Evolutionary conservation across 257 asterid species (phyloP).

Genomic region (Salvia splendens): DNA sequence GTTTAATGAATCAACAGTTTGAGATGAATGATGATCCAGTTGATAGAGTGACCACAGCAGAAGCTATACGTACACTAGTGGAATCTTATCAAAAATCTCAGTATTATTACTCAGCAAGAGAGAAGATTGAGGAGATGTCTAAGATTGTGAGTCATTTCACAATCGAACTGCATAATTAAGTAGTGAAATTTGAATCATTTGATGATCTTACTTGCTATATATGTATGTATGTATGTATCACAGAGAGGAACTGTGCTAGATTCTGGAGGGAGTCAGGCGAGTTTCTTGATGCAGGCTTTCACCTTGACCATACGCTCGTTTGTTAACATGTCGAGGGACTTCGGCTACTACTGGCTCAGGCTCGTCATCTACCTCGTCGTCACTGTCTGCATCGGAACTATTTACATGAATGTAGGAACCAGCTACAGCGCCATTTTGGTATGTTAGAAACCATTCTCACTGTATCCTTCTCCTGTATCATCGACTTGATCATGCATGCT

Average conservation of each 20-base stretch:
- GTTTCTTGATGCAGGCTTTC: conserved; percentile 87
- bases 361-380: conserved; percentile 88
- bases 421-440: conserved; percentile 90
- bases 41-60: conserved; percentile 79
- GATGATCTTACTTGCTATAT: too few relatives aligned
- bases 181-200: too few relatives aligned
- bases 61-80: conserved; percentile 73
- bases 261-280: conserved; percentile 98
- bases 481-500: background rate
- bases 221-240: too few relatives aligned
- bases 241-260: conserved; percentile 98
- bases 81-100: conserved; percentile 69
- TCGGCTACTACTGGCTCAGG: conserved; percentile 98
- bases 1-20: conserved; percentile 42
- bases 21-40: conserved; percentile 89
- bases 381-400: conserved; percentile 95
- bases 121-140: conserved; percentile 87
- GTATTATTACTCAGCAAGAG: conserved; percentile 55
- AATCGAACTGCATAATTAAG: background rate
- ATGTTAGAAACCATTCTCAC: too few relatives aligned
- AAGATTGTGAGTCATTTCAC: conserved; percentile 60
- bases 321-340: conserved; percentile 96
- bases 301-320: conserved; percentile 90
- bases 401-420: conserved; percentile 87
- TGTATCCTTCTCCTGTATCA: too few relatives aligned